Evolutionary conservation across 257 asterid genomes (phyloP).

Genomic region (Linderniella brevidens): DNA sequence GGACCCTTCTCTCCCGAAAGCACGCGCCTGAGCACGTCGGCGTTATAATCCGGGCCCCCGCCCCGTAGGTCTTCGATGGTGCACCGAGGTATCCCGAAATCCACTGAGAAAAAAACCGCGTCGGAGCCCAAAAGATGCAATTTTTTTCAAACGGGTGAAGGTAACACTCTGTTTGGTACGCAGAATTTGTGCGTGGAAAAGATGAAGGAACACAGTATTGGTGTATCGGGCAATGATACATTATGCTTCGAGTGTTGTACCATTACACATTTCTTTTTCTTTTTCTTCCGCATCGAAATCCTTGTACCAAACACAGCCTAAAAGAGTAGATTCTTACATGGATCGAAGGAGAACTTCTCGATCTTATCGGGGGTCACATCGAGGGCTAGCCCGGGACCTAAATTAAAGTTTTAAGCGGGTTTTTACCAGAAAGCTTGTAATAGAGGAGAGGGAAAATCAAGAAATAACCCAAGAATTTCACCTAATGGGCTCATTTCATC

Average conservation of each 20-base stretch:
- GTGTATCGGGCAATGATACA: too few species aligned
- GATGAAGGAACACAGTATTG: too few species aligned
- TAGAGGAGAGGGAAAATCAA: not conserved
- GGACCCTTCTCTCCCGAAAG: slow-evolving; percentile 47
- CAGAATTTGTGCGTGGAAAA: too few species aligned
- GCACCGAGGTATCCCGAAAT: slow-evolving; percentile 67
- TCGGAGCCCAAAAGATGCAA: not conserved
- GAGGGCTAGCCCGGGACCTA: slow-evolving; percentile 53
- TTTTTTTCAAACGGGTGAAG: too few species aligned
- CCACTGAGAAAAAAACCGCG: slow-evolving; percentile 17
- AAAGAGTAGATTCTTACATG: slow-evolving; percentile 23
- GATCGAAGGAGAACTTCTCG: slow-evolving; percentile 47
- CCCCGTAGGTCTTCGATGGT: slow-evolving; percentile 44
- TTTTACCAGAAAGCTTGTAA: not conserved
- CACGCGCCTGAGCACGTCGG: slow-evolving; percentile 28
- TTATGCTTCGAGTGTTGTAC: too few species aligned
- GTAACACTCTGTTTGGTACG: too few species aligned
- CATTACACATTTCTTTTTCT: too few species aligned
- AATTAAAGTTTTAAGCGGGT: too few species aligned
- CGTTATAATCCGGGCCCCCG: slow-evolving; percentile 49
- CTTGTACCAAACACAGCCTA: too few species aligned
- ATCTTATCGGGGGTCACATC: slow-evolving; percentile 51
- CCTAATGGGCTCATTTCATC: slow-evolving; percentile 83
- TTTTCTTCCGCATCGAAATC: too few species aligned
- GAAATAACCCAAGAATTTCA: slow-evolving; percentile 13